Conservation (phyloP, 148 eudicot genomes). For the Rhododendron griersonianum region DNA sequence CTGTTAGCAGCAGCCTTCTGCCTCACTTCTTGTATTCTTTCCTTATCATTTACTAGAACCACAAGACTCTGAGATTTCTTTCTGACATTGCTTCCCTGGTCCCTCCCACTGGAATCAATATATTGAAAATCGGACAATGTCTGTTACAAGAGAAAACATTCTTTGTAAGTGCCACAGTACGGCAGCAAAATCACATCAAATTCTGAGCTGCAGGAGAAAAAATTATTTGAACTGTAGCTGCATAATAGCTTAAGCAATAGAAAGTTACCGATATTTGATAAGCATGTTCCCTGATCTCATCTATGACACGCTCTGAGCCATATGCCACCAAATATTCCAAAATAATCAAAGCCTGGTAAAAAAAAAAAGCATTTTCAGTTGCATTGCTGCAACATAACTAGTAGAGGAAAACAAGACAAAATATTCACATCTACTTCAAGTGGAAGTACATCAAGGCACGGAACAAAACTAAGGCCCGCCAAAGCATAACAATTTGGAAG, state of each 20-base stretch:
- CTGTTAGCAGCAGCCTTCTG: constrained; percentile 91
- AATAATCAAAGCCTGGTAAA: constrained; percentile 79
- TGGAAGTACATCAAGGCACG: background rate
- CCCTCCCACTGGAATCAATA: constrained; percentile 87
- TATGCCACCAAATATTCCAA: constrained; percentile 92
- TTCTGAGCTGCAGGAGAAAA: background rate
- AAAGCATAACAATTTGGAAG: background rate
- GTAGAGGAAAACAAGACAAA: background rate
- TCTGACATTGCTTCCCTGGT: constrained; percentile 92
- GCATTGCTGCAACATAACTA: background rate
- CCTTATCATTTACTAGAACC: constrained; percentile 85
- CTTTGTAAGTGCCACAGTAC: constrained; percentile 7
- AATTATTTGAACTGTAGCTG: background rate
- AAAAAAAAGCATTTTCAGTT: constrained; percentile 3
- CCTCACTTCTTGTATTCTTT: constrained; percentile 87
- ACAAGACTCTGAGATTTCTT: constrained; percentile 93
- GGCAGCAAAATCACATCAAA: constrained; percentile 7
- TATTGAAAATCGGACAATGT: constrained; percentile 92
- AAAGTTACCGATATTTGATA: constrained; percentile 78
- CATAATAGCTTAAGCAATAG: constrained; percentile 8
- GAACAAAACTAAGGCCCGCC: background rate
- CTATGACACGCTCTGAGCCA: constrained; percentile 95
- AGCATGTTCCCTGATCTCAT: constrained; percentile 91
- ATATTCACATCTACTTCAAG: background rate
- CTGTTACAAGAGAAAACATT: constrained; percentile 34